Evolutionary conservation across 2,329 filamentous ascomycete genomes (phyloP).

Genomic region (Lachnellula hyalina): DNA sequence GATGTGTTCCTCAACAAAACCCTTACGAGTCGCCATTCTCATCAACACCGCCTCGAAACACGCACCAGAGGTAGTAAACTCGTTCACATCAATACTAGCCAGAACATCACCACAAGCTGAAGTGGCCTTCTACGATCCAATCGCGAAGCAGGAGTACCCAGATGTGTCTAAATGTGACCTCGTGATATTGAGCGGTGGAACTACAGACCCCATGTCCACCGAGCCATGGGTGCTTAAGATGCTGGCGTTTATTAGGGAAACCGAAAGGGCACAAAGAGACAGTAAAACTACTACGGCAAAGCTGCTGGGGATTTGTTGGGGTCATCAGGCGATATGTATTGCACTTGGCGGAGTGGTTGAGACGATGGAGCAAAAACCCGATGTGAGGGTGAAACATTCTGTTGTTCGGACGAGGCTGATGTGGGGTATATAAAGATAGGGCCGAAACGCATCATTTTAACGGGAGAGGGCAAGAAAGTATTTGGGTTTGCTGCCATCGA

Average conservation of each 20-base stretch:
- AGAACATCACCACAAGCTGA: neutral
- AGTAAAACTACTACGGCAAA: conserved; percentile 21
- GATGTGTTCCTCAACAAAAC: neutral
- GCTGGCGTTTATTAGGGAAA: conserved; percentile 35
- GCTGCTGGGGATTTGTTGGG: conserved; percentile 39
- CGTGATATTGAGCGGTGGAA: conserved; percentile 40
- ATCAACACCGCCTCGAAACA: neutral
- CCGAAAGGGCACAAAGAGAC: conserved; percentile 23
- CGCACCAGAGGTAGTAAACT: neutral
- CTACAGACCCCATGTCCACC: conserved; percentile 36
- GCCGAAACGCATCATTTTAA: conserved; percentile 34
- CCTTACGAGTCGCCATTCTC: neutral
- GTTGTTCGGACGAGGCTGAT: neutral
- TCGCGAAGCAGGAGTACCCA: conserved; percentile 27
- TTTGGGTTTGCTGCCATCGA: conserved; percentile 27
- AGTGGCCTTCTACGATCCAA: conserved; percentile 28
- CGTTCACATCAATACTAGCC: conserved; percentile 1
- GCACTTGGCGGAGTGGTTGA: conserved; percentile 36
- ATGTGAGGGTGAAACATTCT: neutral
- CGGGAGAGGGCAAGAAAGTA: conserved; percentile 34
- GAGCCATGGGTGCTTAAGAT: conserved; percentile 39
- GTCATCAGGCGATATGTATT: conserved; percentile 39
- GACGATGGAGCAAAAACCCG: conserved; percentile 28
- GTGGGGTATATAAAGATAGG: conserved; percentile 34
- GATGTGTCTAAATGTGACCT: conserved; percentile 37